A percentile compares a stretch with the other conserved stretches of the same genome.
These are phyloP conservation scores for Suillus subluteus DNA, from an alignment of 768 basidiomycete species.

Conservation along the genomic window DNA sequence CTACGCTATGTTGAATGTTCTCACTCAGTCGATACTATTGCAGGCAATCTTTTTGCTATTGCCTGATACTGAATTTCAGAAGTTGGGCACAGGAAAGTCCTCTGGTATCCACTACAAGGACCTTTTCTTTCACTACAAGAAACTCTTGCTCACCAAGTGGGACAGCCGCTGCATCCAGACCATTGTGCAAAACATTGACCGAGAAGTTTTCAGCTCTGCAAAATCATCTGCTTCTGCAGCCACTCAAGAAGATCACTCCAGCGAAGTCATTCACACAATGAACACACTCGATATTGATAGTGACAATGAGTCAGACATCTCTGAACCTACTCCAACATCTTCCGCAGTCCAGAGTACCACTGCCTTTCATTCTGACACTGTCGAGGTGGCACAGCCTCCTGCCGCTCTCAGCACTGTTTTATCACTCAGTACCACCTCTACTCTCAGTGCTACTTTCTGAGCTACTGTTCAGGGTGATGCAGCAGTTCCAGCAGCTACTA, in stretches of 20 bases:
- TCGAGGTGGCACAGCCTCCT: neutral
- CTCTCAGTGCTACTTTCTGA: neutral
- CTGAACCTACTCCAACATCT: neutral
- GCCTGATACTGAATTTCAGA: no score
- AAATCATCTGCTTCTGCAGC: neutral
- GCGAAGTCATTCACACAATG: neutral
- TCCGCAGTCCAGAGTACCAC: neutral
- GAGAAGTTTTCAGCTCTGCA: neutral
- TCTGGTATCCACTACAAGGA: no score
- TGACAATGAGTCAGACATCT: neutral
- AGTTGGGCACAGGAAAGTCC: no score
- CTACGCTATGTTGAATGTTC: no score
- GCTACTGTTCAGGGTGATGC: neutral
- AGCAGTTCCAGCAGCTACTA: neutral
- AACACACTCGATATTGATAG: neutral
- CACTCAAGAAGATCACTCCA: neutral
- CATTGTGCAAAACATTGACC: conserved; percentile 3
- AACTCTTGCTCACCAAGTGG: no score
- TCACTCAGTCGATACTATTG: no score
- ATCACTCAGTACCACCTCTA: neutral
- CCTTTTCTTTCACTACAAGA: no score
- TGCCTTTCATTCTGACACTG: neutral
- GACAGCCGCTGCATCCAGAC: neutral
- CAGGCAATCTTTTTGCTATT: no score
- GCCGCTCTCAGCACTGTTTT: neutral